Conservation (phyloP, 2,329 filamentous ascomycete species). For the Alternaria brassicicola region DNA sequence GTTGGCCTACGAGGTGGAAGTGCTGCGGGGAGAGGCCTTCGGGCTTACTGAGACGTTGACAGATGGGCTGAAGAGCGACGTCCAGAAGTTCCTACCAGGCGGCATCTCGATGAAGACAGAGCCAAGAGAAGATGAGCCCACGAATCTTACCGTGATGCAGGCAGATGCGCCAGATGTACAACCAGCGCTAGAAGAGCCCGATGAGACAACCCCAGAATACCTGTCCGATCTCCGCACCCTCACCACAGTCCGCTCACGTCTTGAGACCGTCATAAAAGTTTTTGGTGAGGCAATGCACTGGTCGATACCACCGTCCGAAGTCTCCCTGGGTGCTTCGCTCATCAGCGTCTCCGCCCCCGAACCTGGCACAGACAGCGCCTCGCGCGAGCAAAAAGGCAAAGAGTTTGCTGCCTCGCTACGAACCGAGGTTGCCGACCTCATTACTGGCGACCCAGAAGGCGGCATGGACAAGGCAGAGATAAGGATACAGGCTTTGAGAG, state of each 20-base stretch:
- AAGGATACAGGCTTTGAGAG: constrained; percentile 77
- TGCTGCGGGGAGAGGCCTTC: constrained; percentile 85
- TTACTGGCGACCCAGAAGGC: constrained; percentile 60
- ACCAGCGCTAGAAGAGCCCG: not conserved
- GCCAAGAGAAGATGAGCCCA: constrained; percentile 1
- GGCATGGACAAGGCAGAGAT: constrained; percentile 76
- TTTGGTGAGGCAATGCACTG: constrained; percentile 98
- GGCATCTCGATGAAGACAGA: constrained; percentile 35
- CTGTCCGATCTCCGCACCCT: constrained; percentile 82
- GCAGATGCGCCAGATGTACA: constrained; percentile 1
- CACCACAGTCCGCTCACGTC: constrained; percentile 78
- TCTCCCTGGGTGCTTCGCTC: constrained; percentile 82
- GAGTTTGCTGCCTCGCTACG: constrained; percentile 74
- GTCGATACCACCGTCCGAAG: constrained; percentile 84
- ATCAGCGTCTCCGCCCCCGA: constrained; percentile 89
- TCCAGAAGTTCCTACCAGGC: constrained; percentile 71
- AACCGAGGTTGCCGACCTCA: constrained; percentile 71
- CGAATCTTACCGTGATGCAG: constrained; percentile 2
- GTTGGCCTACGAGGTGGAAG: constrained; percentile 91
- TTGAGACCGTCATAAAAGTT: constrained; percentile 86
- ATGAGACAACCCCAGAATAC: constrained; percentile 53
- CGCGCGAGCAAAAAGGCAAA: constrained; percentile 84
- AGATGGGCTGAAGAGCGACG: constrained; percentile 73
- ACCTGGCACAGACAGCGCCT: constrained; percentile 67
- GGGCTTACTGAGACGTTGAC: constrained; percentile 79